Percentiles rank a stretch among this genome's conserved stretches.
These are phyloP conservation scores for Tylopilus plumbeoviolaceoides DNA, from an alignment of 768 basidiomycete genomes.

Conservation along the genomic window DNA sequence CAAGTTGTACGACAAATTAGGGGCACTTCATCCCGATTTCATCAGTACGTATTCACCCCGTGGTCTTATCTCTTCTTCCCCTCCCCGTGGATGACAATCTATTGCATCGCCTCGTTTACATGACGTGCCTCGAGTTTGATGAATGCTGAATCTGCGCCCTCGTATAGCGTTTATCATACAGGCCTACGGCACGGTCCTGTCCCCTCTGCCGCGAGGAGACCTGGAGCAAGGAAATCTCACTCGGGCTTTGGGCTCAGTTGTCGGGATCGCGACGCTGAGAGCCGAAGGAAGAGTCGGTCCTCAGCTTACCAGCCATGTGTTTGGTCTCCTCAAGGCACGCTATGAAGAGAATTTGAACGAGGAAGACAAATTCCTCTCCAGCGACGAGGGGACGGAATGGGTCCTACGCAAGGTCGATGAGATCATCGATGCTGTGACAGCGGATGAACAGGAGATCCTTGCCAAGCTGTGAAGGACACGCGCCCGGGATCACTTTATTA, in stretches of 20 bases:
- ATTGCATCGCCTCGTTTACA: slow-evolving; percentile 27
- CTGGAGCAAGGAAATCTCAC: slow-evolving; percentile 79
- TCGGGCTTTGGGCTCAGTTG: slow-evolving; percentile 77
- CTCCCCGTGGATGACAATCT: slow-evolving; percentile 24
- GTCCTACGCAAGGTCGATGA: slow-evolving; percentile 79
- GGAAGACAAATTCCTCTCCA: slow-evolving; percentile 78
- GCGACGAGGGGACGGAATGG: slow-evolving; percentile 88
- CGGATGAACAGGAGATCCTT: slow-evolving; percentile 36
- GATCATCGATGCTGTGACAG: slow-evolving; percentile 68
- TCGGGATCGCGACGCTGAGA: slow-evolving; percentile 81
- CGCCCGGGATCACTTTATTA: slow-evolving; percentile 20
- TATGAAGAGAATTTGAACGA: slow-evolving; percentile 51
- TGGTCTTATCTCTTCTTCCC: slow-evolving; percentile 29
- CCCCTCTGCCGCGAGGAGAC: slow-evolving; percentile 68
- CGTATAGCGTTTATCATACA: slow-evolving; percentile 80
- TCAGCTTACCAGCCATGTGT: slow-evolving; percentile 84
- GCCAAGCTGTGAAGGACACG: slow-evolving; percentile 52
- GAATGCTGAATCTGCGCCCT: slow-evolving; percentile 22
- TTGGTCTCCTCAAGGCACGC: slow-evolving; percentile 85
- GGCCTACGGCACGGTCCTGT: slow-evolving; percentile 73
- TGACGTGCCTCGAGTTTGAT: slow-evolving; percentile 33
- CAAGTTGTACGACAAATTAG: slow-evolving; percentile 86
- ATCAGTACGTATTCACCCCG: slow-evolving; percentile 63
- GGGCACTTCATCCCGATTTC: slow-evolving; percentile 89
- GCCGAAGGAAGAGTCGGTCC: slow-evolving; percentile 83